Evolutionary conservation across 1,284 basidiomycete genomes (phyloP), one percentile per base, ranked within the genome.

Genomic region (Sanghuangporus weigelae): DNA sequence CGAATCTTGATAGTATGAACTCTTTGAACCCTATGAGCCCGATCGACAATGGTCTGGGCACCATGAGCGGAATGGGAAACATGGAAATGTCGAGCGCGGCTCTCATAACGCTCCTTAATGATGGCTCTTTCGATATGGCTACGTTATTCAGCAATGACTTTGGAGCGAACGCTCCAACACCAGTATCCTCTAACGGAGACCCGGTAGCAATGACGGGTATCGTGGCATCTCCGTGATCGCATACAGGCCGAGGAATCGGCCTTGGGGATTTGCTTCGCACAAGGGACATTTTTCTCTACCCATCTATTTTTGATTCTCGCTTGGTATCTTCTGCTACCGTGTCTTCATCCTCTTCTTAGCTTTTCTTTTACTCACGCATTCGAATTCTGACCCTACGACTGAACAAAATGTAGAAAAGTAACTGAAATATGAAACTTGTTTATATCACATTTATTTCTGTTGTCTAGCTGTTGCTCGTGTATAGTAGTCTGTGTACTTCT

Each of bases 51-150:
- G 56, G 56, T n/a, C 12, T 55, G 1, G 31, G 19, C 14, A 5
- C 23, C 23, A 56, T 56, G 54, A 35, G 54, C 38, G 56, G 21
- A 12, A 57, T 57, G 55, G 55, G 55, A 26, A 40, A 26, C 5
- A 51, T 60, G 60, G 57, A 48, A 23, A 73, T 76, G 71, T 72
- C 72, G 40, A 67, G 74, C 6, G 68, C 69, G 50, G 75, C 76
- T 51, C 60, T 78, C 21, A 71, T 77, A 68, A 73, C 76, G 46
- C 69, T 78, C 63, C 71, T 78, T 63, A 72, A 69, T 53, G 77
- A 76, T 51, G 70, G 65, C n/a, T 62, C 59, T n/a, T 66, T 77
- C 50, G 76, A 77, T 60, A 72, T 77, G 68, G 61, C 57, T 35
- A 60, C 62, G 48, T 48, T 66, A n/a, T 66, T 66, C 36, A 62